Base-by-base conservation (phyloP, 768 basidiomycete genomes). In the Phylloporus sp. region DNA sequence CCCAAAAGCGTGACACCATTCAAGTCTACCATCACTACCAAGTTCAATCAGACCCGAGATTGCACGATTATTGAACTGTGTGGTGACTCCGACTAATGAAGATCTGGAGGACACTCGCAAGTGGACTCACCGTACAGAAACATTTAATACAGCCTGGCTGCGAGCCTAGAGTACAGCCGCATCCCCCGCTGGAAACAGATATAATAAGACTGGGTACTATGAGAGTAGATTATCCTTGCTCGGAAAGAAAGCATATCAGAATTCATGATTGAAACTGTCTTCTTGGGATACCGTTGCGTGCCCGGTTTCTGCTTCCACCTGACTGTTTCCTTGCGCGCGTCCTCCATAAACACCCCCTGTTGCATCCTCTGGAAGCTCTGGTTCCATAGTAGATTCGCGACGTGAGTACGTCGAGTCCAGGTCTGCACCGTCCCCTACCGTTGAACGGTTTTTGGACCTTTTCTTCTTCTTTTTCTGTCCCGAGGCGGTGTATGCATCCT, bases 401-500 rank as follows among this genome's bases (percentile, higher is more conserved):
- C 61, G 60, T 15, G 73, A 72, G 61, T 70, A 60, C 18, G 68
- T 65, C 10, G 67, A 61, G 15, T 65, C 65, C 27, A 62, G 47
- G 31, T 69, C 69, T 40, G 46, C 59, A 45, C 45, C 39, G 39
- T 71, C 78, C 31, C 66, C 73, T 6, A 67, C 54, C 3, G 77
- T 73, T 18, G 77, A 73, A 54, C 72, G 75, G 57, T 72, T 73
- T 59, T 70, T 71, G 64, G 79, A 80, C 71, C 80, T 84, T 73
- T 83, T 87, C 76, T 80, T 87, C 55, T 73, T 79, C 73, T 80
- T 88, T 54, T 64, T 80, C 61, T 80, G 70, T 44, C 73, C 73
- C 1, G 61, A 46, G 20, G 65, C 57, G 2, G 72, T 74, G 60
- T 91, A 86, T 29, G 90, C 91, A 66, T 93, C 91, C 69, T 91